Evolutionary conservation across 164 flowering plant genomes (phyloP), one percentile per base, ranked within the genome.

Genomic region (Pachysandra terminalis): DNA sequence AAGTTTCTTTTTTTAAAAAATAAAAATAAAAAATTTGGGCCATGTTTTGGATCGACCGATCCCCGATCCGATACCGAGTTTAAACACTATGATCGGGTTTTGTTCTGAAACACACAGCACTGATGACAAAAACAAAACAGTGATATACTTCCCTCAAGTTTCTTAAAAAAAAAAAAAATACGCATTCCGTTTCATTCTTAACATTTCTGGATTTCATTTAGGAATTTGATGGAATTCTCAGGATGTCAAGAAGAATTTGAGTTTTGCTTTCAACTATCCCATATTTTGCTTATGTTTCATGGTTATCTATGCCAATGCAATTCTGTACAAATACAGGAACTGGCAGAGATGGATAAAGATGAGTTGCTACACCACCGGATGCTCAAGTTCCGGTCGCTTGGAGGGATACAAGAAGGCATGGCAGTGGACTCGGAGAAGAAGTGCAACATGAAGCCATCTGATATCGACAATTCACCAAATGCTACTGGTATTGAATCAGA

Each of bases 331-430:
- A 27, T 17, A 1, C 55, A 65, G 68, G 48, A 53, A 19, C 25
- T 75, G 41, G 16, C 48, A 35, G 41, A 75, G 63, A 75, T 75
- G 78, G 71, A 67, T 41, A 7, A 68, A 32, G 71, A 70, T 35
- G 56, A 66, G 41, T 32, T 71, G 59, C 60, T 71, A 24, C 73
- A 53, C 2, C 74, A 71, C 28, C 71, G 78, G 3, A 56, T 61
- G 59, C 74, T 56, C 48, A 75, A 75, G 45, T 75, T 66, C 59
- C 74, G 78, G 22, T 35, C 26, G 16, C 48, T 75, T 49, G 78
- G 78, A 17, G 78, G 74, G 22, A 66, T 75, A 40, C 74, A 70
- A 23, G 78, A 75, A 71, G 68, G 71, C 27, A 22, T 63, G 16
- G 61, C 77, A 1, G 63, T 49, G 37, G 77, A 74, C 21, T 71